Evolutionary conservation across 352 stramenopile species (phyloP).

Genomic region (Pythium brassicae): DNA sequence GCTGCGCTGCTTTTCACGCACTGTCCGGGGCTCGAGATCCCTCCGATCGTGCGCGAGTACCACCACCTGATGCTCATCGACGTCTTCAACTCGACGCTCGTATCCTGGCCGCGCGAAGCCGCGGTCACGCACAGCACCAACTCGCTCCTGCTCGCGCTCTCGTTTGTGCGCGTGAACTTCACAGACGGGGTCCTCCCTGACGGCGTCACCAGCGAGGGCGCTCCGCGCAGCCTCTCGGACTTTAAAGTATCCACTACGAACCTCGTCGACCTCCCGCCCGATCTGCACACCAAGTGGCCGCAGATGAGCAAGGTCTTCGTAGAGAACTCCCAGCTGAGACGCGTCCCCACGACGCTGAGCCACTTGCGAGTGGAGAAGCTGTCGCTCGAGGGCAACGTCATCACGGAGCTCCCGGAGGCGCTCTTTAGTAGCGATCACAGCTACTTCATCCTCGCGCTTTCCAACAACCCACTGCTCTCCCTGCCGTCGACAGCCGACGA

Average conservation of each 20-base stretch:
- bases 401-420: constrained; percentile 17
- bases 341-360: constrained; percentile 4
- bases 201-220: constrained; percentile 20
- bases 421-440: constrained; percentile 10
- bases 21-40: constrained; percentile 33
- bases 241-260: constrained; percentile 28
- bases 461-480: constrained; percentile 20
- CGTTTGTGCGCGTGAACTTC: constrained; percentile 44
- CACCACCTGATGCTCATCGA: constrained; percentile 42
- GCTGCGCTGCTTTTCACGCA: constrained; percentile 41
- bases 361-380: constrained; percentile 21
- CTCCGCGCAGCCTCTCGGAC: constrained; percentile 18
- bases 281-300: constrained; percentile 21
- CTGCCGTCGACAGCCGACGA: constrained; percentile 17
- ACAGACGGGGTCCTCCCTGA: constrained; percentile 28
- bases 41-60: constrained; percentile 24
- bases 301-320: constrained; percentile 19
- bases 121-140: constrained; percentile 35
- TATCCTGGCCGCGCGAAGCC: constrained; percentile 27
- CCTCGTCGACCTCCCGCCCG: constrained; percentile 14
- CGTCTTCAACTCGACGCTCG: constrained; percentile 49
- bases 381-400: constrained; percentile 29
- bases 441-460: constrained; percentile 25
- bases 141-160: constrained; percentile 27
- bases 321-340: constrained; percentile 13